Conservation (phyloP, 208 protist species). For the Trypanosoma avium region DNA sequence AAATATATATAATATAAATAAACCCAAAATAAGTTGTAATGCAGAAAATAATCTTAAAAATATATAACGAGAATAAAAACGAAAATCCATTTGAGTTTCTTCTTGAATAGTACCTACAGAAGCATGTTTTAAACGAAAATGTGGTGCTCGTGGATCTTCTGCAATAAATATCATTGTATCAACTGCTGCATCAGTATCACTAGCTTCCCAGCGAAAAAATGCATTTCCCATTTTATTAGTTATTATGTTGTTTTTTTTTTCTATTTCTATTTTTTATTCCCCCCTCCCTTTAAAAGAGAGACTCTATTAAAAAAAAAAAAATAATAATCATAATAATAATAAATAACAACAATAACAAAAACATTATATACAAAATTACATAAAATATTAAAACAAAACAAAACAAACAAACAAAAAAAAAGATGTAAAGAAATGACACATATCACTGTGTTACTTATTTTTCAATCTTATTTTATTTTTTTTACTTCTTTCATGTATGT, state of each 20-base stretch:
- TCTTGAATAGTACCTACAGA: slow-evolving; percentile 11
- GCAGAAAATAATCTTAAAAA: slow-evolving; percentile 33
- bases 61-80: slow-evolving; percentile 24
- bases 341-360: too few relatives aligned
- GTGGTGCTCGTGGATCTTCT: slow-evolving; percentile 12
- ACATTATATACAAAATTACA: too few relatives aligned
- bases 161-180: slow-evolving; percentile 14
- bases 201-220: slow-evolving; percentile 22
- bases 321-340: too few relatives aligned
- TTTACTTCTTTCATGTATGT: too few relatives aligned
- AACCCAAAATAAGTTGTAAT: slow-evolving; percentile 22
- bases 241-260: not conserved
- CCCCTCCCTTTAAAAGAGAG: not conserved
- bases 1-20: slow-evolving; percentile 33
- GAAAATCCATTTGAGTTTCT: slow-evolving; percentile 1
- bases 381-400: not conserved
- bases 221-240: slow-evolving; percentile 17
- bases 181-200: slow-evolving; percentile 19
- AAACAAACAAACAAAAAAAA: not conserved
- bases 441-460: too few relatives aligned
- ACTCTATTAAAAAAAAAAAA: too few relatives aligned
- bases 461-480: too few relatives aligned
- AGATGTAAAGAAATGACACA: not conserved
- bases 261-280: not conserved
- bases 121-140: slow-evolving; percentile 21